Conservation (phyloP, 2,329 filamentous ascomycete genomes). For the Aspergillus awamori region DNA sequence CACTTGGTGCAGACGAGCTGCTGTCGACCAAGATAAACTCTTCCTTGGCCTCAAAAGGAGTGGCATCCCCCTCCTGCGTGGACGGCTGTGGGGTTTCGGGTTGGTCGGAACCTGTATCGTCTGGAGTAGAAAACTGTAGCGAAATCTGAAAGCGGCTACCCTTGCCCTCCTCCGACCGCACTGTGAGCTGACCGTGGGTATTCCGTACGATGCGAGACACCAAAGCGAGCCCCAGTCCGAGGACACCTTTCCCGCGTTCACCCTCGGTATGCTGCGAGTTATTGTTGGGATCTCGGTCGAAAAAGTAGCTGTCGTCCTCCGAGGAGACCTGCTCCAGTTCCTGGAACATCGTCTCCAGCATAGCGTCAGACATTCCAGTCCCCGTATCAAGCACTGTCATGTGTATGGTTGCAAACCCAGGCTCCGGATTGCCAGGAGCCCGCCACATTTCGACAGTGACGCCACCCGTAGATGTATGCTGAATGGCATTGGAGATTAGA, state of each 20-base stretch:
- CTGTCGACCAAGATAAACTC: slow-evolving; percentile 45
- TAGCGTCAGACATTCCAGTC: slow-evolving; percentile 60
- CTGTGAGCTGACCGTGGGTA: slow-evolving; percentile 82
- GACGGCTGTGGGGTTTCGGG: slow-evolving; percentile 12
- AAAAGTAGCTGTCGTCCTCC: slow-evolving; percentile 54
- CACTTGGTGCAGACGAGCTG: slow-evolving; percentile 10
- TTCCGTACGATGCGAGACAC: slow-evolving; percentile 86
- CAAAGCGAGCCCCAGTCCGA: slow-evolving; percentile 83
- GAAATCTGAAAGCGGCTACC: slow-evolving; percentile 82
- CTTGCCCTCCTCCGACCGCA: slow-evolving; percentile 81
- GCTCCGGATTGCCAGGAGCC: slow-evolving; percentile 45
- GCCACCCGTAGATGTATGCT: slow-evolving; percentile 70
- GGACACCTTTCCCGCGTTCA: slow-evolving; percentile 47
- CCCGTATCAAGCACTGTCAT: slow-evolving; percentile 77
- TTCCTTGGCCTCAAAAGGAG: slow-evolving; percentile 26
- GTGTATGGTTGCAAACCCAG: slow-evolving; percentile 67
- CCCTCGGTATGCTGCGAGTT: background rate
- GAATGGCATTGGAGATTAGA: slow-evolving; percentile 79
- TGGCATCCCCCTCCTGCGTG: background rate
- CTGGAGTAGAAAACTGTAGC: slow-evolving; percentile 70
- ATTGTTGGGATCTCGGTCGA: slow-evolving; percentile 36
- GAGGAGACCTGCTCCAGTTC: slow-evolving; percentile 68
- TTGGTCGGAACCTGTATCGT: slow-evolving; percentile 12
- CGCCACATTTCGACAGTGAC: slow-evolving; percentile 73
- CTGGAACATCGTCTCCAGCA: slow-evolving; percentile 62